Percentiles rank a stretch among this genome's conserved stretches.
These are phyloP conservation scores for Geopyxis carbonaria DNA, from an alignment of 495 filamentous ascomycete species.

Conservation along the genomic window DNA sequence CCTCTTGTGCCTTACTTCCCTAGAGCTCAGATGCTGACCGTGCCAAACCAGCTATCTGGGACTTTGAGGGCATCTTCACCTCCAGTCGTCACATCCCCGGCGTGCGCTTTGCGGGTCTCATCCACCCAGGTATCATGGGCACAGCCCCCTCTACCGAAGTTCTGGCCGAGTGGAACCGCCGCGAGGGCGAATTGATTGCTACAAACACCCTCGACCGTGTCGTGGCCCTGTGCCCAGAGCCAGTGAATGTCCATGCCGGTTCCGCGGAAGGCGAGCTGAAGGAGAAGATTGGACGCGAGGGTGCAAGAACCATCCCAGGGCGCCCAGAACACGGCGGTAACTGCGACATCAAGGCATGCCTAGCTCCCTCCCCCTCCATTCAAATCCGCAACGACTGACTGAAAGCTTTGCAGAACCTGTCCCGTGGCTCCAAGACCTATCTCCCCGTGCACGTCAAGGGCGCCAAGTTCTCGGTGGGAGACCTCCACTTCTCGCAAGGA, in stretches of 20 bases:
- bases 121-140: constrained; percentile 86
- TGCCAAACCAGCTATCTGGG: constrained; percentile 63
- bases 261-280: constrained; percentile 38
- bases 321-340: constrained; percentile 46
- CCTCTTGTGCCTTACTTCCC: background rate
- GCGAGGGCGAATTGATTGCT: constrained; percentile 60
- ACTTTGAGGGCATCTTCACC: constrained; percentile 91
- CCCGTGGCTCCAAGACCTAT: constrained; percentile 71
- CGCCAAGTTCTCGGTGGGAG: constrained; percentile 84
- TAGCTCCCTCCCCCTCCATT: too few relatives aligned
- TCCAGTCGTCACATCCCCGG: constrained; percentile 78
- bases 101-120: constrained; percentile 77
- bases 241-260: constrained; percentile 55
- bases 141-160: constrained; percentile 63
- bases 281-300: constrained; percentile 66
- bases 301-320: constrained; percentile 75
- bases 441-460: constrained; percentile 69
- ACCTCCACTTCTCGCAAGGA: constrained; percentile 79
- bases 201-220: constrained; percentile 45
- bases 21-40: constrained; percentile 33
- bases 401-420: too few relatives aligned
- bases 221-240: constrained; percentile 66
- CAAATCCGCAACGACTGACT: too few relatives aligned
- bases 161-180: constrained; percentile 47
- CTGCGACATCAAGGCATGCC: constrained; percentile 77